phyloP scores from a whole-genome alignment of 148 eudicot species.

The Nyssa sinensis region DNA sequence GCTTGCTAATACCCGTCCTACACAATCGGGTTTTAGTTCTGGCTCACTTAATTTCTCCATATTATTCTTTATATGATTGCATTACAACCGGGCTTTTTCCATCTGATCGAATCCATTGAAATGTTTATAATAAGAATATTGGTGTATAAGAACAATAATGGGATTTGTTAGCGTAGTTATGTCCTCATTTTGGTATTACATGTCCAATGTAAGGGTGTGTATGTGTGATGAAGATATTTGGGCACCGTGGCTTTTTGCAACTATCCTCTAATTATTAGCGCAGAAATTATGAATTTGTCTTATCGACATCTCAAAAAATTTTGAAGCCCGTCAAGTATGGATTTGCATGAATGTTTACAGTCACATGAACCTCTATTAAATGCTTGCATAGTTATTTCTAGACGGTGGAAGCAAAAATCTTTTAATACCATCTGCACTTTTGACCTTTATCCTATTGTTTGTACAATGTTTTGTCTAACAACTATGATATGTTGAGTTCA shows the following conservation, averaged over 20 bases:
- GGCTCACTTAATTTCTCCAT: not conserved
- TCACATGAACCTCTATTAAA: not conserved
- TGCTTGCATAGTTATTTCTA: not conserved
- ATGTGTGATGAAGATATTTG: not conserved
- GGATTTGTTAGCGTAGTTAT: not conserved
- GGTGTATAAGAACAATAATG: not conserved
- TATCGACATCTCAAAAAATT: no score
- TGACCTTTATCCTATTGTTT: not conserved
- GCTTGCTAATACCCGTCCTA: not conserved
- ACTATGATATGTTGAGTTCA: not conserved
- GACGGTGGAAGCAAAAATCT: not conserved
- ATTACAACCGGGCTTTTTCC: not conserved
- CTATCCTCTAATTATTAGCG: no score
- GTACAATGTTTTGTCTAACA: not conserved
- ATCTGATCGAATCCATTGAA: not conserved
- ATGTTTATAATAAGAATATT: not conserved
- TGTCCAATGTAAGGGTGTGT: not conserved
- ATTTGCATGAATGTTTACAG: not conserved
- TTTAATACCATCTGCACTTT: not conserved
- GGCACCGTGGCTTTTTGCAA: not conserved
- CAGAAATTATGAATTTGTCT: no score
- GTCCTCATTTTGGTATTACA: not conserved
- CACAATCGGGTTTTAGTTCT: not conserved
- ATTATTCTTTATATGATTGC: no score
- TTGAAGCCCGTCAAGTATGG: no score